Evolutionary conservation across 1,139 yeast species (phyloP).

Genomic region (Wickerhamomyces sp.): DNA sequence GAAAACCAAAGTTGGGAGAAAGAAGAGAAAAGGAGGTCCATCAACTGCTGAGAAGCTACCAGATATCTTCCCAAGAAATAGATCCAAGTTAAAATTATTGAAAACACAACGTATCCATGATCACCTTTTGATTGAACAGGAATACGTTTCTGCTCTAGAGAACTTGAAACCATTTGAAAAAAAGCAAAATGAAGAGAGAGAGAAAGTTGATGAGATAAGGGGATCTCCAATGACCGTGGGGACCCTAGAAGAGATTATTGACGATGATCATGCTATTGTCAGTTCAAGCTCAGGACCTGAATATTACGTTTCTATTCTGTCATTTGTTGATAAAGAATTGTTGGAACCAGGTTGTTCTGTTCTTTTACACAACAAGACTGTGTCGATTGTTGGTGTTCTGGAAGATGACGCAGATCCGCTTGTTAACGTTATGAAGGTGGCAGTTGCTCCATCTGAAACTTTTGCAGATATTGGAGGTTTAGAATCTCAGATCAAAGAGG

Average conservation of each 20-base stretch:
- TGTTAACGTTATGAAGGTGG: conserved; percentile 96
- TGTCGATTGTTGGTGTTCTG: conserved; percentile 89
- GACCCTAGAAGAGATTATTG: conserved; percentile 92
- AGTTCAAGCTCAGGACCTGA: conserved; percentile 96
- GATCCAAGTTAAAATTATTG: conserved; percentile 85
- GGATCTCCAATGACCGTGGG: conserved; percentile 98
- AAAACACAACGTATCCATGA: conserved; percentile 96
- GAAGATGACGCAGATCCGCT: conserved; percentile 98
- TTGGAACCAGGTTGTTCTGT: conserved; percentile 99
- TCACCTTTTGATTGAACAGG: conserved; percentile 91
- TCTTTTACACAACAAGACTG: conserved; percentile 90
- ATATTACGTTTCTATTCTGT: conserved; percentile 90
- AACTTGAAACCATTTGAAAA: conserved; percentile 95
- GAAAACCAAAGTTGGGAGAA: conserved; percentile 86
- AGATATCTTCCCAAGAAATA: conserved; percentile 82
- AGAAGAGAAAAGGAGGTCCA: conserved; percentile 90
- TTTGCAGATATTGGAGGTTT: conserved; percentile 98
- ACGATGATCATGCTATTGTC: conserved; percentile 98
- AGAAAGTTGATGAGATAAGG: conserved; percentile 90
- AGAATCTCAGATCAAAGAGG: conserved; percentile 94
- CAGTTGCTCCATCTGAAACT: conserved; percentile 94
- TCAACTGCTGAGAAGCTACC: conserved; percentile 83
- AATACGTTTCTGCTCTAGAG: conserved; percentile 92
- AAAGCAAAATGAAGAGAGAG: conserved; percentile 93
- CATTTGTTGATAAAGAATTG: conserved; percentile 96